Percentiles rank a stretch among this genome's conserved stretches.
Evolutionary conservation across 768 basidiomycete genomes (phyloP).

Genomic region (Leccinum boreale): DNA sequence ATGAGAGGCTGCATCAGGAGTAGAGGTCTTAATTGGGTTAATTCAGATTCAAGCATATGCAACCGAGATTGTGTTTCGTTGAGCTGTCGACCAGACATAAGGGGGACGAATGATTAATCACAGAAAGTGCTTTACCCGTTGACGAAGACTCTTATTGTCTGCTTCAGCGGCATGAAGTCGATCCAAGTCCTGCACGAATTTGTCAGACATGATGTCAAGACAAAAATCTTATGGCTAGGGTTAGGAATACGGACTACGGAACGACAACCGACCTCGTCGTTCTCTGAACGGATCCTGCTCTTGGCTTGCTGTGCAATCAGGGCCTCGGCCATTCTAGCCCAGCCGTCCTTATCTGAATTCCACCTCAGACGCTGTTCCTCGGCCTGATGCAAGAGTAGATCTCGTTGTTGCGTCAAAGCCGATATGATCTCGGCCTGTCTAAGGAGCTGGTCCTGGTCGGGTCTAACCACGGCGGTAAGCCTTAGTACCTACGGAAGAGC

Average conservation of each 20-base stretch:
- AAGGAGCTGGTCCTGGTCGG: slow-evolving; percentile 44
- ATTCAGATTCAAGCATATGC: slow-evolving; percentile 57
- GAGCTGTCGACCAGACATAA: slow-evolving; percentile 41
- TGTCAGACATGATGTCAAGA: slow-evolving; percentile 13
- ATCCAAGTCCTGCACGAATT: slow-evolving; percentile 48
- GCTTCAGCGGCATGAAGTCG: slow-evolving; percentile 50
- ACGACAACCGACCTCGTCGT: slow-evolving; percentile 42
- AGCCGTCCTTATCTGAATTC: slow-evolving; percentile 60
- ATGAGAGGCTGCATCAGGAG: slow-evolving; percentile 60
- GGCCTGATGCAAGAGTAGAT: slow-evolving; percentile 49
- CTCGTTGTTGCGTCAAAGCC: slow-evolving; percentile 52
- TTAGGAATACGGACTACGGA: background rate
- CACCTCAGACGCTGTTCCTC: slow-evolving; percentile 60
- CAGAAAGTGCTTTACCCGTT: slow-evolving; percentile 44
- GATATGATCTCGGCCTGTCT: slow-evolving; percentile 64
- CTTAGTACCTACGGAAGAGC: slow-evolving; percentile 42
- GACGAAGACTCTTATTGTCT: slow-evolving; percentile 60
- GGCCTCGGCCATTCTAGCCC: slow-evolving; percentile 67
- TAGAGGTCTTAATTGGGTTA: slow-evolving; percentile 62
- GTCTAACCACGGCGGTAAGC: slow-evolving; percentile 42
- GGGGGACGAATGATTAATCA: background rate
- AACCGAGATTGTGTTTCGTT: slow-evolving; percentile 54
- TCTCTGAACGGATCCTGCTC: slow-evolving; percentile 34
- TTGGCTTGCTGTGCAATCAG: slow-evolving; percentile 49
- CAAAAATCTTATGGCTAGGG: background rate